Percentiles rank a stretch among this genome's conserved stretches.
phyloP scores from a whole-genome alignment of 768 basidiomycete species.

The Naganishia randhawae region DNA sequence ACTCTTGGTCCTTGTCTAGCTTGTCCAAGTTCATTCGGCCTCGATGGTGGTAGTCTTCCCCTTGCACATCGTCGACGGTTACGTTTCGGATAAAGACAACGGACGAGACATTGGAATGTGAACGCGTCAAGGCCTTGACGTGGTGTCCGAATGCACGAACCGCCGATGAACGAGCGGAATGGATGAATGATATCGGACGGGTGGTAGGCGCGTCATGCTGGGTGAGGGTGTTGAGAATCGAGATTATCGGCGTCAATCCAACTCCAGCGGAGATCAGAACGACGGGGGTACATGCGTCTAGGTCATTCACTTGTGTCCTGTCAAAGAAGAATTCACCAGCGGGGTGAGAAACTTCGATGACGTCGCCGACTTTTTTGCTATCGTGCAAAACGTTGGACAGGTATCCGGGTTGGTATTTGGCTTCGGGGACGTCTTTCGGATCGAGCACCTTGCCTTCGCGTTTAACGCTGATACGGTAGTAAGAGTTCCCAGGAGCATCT shows the following conservation, averaged over 20 bases:
- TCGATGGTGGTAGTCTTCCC: constrained; percentile 24
- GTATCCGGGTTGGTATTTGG: constrained; percentile 19
- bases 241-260: constrained; percentile 31
- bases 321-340: constrained; percentile 32
- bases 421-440: constrained; percentile 1
- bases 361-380: constrained; percentile 28
- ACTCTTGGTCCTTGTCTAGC: constrained; percentile 18
- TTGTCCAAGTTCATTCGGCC: constrained; percentile 27
- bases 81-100: constrained; percentile 27
- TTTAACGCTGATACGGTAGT: constrained; percentile 34
- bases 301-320: constrained; percentile 11
- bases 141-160: constrained; percentile 29
- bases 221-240: constrained; percentile 33
- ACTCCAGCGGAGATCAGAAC: constrained; percentile 35
- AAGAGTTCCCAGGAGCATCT: constrained; percentile 28
- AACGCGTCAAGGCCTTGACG: constrained; percentile 10
- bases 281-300: constrained; percentile 18
- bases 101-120: constrained; percentile 24
- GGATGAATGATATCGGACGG: constrained; percentile 29
- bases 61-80: constrained; percentile 1
- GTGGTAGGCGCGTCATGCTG: constrained; percentile 10
- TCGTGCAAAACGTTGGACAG: constrained; percentile 32
- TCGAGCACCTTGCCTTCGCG: constrained; percentile 16
- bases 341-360: constrained; percentile 32
- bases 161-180: constrained; percentile 13